These are phyloP conservation scores for Lyophyllum semitale DNA, from an alignment of 768 basidiomycete genomes.

Conservation along the genomic window DNA sequence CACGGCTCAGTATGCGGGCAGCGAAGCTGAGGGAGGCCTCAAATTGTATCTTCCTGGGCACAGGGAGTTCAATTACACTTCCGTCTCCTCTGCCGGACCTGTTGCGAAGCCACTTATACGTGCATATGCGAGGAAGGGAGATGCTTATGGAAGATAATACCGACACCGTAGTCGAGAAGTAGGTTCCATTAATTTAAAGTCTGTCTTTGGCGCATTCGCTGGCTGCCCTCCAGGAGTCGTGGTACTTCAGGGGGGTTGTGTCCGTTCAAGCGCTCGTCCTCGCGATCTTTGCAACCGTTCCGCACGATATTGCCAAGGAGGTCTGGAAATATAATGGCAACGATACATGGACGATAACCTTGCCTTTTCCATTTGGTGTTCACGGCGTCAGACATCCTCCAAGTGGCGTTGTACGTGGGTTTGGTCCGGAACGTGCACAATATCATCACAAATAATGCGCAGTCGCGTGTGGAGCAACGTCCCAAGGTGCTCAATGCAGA, in stretches of 20 bases:
- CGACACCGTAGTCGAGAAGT: constrained; percentile 56
- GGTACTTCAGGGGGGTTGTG: constrained; percentile 71
- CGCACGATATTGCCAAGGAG: constrained; percentile 72
- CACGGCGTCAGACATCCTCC: constrained; percentile 51
- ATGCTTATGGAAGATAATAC: constrained; percentile 42
- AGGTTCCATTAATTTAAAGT: constrained; percentile 85
- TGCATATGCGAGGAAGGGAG: constrained; percentile 42
- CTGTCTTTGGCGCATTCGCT: constrained; percentile 84
- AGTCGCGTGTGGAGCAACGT: constrained; percentile 60
- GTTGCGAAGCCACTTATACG: constrained; percentile 62
- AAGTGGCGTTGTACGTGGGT: constrained; percentile 60
- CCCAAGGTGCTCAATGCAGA: constrained; percentile 58
- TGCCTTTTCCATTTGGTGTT: constrained; percentile 77
- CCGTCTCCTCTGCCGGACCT: constrained; percentile 68
- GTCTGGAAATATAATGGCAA: constrained; percentile 82
- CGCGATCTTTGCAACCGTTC: constrained; percentile 60
- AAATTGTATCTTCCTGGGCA: constrained; percentile 57
- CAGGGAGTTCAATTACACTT: constrained; percentile 80
- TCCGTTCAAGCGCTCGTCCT: constrained; percentile 57
- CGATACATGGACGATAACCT: constrained; percentile 76
- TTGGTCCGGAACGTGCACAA: constrained; percentile 62
- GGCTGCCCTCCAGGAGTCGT: constrained; percentile 71
- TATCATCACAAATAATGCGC: constrained; percentile 73
- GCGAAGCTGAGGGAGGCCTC: constrained; percentile 52
- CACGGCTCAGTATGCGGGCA: constrained; percentile 51